Base-by-base conservation (phyloP, 176 grass and related monocot species). In the Oryza meridionalis region DNA sequence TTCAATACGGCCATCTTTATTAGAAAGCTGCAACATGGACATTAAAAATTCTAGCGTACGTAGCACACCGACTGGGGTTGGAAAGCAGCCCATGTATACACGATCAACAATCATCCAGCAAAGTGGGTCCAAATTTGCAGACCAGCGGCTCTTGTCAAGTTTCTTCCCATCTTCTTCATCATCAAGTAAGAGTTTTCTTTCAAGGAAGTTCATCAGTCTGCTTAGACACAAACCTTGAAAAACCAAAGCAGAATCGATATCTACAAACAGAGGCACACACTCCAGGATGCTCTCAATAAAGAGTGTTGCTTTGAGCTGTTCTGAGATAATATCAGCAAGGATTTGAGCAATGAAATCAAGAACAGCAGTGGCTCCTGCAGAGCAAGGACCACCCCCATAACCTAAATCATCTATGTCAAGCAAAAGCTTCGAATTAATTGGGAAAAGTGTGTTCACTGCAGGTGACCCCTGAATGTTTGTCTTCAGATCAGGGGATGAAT, bases 191-290 rank as follows among this genome's bases (percentile, higher is more conserved):
- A 99, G 91, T 66, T 85, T 92, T 81, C 97, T 94, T 93, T 99
- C 97, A 11, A 99, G 88, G 81, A 96, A 99, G 79, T 99, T 99
- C 88, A 99, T 93, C 87, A 99, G 81, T 96, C 97, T 89, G 88
- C 97, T 95, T 75, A 99, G 83, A 79, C 97, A 99, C 81, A 99
- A 85, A 26, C 97, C 97, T 88, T 99, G 93, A 79, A 99, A 99
- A 85, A 99, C 88, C 81, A 99, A 84, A 81, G 80, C 79, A 77
- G 91, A 94, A 58, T 99, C 91, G 37, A 91, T 75, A 77, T 96
- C 97, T 69, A 96, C 90, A 92, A 92, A 96, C 74, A 99, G 83
- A 82, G 97, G 97, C 62, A 96, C 84, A 19, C 90, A 92, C 77
- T 99, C 97, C 67, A 99, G 82, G 79, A 99, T 75, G 70, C 88